A percentile compares a stretch with the other conserved stretches of the same genome.
Conservation (phyloP, 495 filamentous ascomycete species). For the Penicillium goetzii region DNA sequence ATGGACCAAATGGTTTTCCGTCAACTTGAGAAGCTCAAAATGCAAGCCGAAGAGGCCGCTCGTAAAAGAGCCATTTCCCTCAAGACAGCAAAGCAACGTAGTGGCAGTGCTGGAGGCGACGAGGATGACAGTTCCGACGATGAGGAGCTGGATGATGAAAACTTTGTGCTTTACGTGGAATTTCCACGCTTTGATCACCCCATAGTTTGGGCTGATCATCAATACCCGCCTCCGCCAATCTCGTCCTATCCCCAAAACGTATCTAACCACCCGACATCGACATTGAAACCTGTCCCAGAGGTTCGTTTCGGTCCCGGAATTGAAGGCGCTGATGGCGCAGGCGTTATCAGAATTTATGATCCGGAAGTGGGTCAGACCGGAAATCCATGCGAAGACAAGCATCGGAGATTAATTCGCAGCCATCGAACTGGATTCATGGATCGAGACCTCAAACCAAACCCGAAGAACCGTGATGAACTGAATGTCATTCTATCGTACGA, state of each 20-base stretch:
- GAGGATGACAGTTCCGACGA: slow-evolving; percentile 43
- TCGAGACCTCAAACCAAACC: slow-evolving; percentile 91
- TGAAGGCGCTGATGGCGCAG: slow-evolving; percentile 57
- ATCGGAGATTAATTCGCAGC: slow-evolving; percentile 86
- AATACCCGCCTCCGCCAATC: slow-evolving; percentile 83
- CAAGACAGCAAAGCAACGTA: slow-evolving; percentile 34
- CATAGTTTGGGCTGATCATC: slow-evolving; percentile 90
- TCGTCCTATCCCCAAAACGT: slow-evolving; percentile 68
- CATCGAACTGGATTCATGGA: slow-evolving; percentile 92
- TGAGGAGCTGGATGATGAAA: slow-evolving; percentile 54
- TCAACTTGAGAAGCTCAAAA: slow-evolving; percentile 74
- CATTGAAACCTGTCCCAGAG: slow-evolving; percentile 77
- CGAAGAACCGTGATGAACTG: slow-evolving; percentile 92
- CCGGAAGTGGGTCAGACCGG: slow-evolving; percentile 86
- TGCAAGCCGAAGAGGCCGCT: slow-evolving; percentile 55
- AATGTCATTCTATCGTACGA: slow-evolving; percentile 91
- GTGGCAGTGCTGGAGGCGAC: slow-evolving; percentile 18
- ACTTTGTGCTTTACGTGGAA: slow-evolving; percentile 82
- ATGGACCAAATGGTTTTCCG: slow-evolving; percentile 92
- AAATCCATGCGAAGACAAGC: slow-evolving; percentile 95
- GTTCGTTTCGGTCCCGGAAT: slow-evolving; percentile 84
- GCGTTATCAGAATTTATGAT: slow-evolving; percentile 84
- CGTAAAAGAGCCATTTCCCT: slow-evolving; percentile 41
- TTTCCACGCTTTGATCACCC: slow-evolving; percentile 95
- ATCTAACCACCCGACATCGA: slow-evolving; percentile 64